Conservation (phyloP, 192 early-diverging fungal species). For the Umbelopsis isabellina region DNA sequence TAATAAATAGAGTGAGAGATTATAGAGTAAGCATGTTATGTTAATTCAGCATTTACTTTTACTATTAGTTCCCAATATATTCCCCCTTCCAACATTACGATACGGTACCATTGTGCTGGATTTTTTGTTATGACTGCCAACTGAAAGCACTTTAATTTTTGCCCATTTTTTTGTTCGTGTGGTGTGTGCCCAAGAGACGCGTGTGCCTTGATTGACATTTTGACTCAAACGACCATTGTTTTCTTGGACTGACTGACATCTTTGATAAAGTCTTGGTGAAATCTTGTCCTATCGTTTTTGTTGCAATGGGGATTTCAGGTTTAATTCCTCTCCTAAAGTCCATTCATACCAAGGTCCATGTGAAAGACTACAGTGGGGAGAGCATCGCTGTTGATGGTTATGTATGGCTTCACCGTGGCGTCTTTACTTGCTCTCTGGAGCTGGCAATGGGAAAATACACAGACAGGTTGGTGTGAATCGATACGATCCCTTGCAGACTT, state of each 20-base stretch:
- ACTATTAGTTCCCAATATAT: constrained; percentile 6
- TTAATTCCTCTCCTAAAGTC: constrained; percentile 83
- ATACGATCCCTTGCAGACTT: background rate
- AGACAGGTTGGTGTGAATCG: constrained; percentile 50
- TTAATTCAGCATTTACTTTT: background rate
- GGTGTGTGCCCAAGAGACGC: background rate
- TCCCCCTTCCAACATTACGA: background rate
- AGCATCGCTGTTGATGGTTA: constrained; percentile 91
- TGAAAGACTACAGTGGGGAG: constrained; percentile 72
- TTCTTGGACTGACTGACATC: background rate
- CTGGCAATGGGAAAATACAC: constrained; percentile 72
- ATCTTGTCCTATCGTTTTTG: constrained; percentile 7
- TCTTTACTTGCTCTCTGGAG: constrained; percentile 84
- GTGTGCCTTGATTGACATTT: background rate
- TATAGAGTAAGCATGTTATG: background rate
- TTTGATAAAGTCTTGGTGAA: too few relatives aligned
- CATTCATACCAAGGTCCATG: constrained; percentile 66
- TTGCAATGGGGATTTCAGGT: constrained; percentile 87
- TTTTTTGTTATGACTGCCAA: too few relatives aligned
- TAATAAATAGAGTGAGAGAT: constrained; percentile 63
- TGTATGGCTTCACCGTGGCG: constrained; percentile 93
- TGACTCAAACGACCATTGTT: background rate
- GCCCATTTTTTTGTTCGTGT: background rate
- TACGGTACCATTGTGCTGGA: too few relatives aligned
- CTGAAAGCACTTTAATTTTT: too few relatives aligned